Evolutionary conservation across 257 asterid genomes (phyloP).

Genomic region (Perilla frutescens): DNA sequence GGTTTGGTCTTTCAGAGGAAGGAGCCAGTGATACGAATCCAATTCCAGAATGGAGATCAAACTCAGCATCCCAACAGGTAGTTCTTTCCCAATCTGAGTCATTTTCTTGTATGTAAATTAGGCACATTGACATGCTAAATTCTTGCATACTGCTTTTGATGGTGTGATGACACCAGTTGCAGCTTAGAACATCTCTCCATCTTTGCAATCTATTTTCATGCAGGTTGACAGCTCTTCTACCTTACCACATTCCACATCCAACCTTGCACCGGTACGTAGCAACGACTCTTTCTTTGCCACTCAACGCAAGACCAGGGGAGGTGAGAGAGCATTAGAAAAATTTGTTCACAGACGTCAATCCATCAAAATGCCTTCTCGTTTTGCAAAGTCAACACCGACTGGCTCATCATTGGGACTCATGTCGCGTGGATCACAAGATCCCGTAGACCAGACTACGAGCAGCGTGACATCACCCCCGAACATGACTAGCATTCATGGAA

Average conservation of each 20-base stretch:
- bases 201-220: slow-evolving; percentile 28
- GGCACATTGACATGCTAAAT: no score
- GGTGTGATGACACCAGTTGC: background rate
- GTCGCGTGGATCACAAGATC: slow-evolving; percentile 64
- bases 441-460: slow-evolving; percentile 50
- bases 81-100: slow-evolving; percentile 15
- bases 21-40: slow-evolving; percentile 59
- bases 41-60: slow-evolving; percentile 64
- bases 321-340: slow-evolving; percentile 77
- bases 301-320: slow-evolving; percentile 93
- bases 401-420: slow-evolving; percentile 55
- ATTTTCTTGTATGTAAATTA: no score
- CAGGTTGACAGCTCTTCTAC: slow-evolving; percentile 67
- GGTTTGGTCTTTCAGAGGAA: slow-evolving; percentile 68
- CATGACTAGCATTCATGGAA: slow-evolving; percentile 49
- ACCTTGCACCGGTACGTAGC: slow-evolving; percentile 51
- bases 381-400: slow-evolving; percentile 54
- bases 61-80: slow-evolving; percentile 70
- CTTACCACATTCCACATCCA: slow-evolving; percentile 55
- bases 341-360: slow-evolving; percentile 66
- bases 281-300: slow-evolving; percentile 61
- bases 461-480: slow-evolving; percentile 51
- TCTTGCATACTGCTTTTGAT: slow-evolving; percentile 2
- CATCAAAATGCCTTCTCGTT: slow-evolving; percentile 70
- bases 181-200: no score